Conservation (phyloP, 2,329 filamentous ascomycete genomes). For the Daldinia eschscholtzii region DNA sequence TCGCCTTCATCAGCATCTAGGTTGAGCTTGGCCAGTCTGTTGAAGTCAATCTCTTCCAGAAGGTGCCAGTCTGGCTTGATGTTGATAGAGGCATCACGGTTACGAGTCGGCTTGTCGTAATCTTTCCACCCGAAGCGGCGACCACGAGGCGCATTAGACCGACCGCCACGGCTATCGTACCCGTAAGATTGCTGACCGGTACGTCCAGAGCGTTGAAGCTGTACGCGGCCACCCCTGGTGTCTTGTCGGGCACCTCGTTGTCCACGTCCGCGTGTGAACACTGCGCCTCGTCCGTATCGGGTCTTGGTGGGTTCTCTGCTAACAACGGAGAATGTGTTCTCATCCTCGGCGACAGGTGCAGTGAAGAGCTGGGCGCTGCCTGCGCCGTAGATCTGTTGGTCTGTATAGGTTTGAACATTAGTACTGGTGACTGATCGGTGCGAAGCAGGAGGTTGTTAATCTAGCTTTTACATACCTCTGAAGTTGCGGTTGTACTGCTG, state of each 20-base stretch:
- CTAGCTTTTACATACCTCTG: conserved; percentile 72
- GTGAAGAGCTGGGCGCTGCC: conserved; percentile 89
- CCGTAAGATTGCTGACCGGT: conserved; percentile 75
- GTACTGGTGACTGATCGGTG: conserved; percentile 13
- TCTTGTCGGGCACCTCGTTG: conserved; percentile 78
- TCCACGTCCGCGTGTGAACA: conserved; percentile 89
- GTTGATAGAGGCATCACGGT: conserved; percentile 95
- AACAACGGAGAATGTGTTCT: conserved; percentile 97
- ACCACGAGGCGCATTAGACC: conserved; percentile 77
- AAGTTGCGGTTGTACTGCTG: conserved; percentile 94
- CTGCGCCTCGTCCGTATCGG: conserved; percentile 88
- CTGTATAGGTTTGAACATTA: conserved; percentile 60
- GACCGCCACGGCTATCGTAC: conserved; percentile 80
- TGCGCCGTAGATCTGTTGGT: conserved; percentile 96
- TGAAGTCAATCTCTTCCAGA: conserved; percentile 98
- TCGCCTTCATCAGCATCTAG: conserved; percentile 95
- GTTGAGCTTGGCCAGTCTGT: conserved; percentile 93
- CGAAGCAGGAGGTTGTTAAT: background rate
- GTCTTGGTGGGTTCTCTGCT: conserved; percentile 91
- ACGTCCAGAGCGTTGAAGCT: conserved; percentile 78
- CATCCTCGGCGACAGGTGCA: conserved; percentile 92
- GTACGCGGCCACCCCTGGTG: conserved; percentile 67
- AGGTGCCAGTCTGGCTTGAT: conserved; percentile 96
- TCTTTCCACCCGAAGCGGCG: conserved; percentile 98
- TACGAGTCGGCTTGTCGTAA: conserved; percentile 96